Conservation (phyloP, 2,329 filamentous ascomycete genomes). For the Thielaviopsis euricoi region DNA sequence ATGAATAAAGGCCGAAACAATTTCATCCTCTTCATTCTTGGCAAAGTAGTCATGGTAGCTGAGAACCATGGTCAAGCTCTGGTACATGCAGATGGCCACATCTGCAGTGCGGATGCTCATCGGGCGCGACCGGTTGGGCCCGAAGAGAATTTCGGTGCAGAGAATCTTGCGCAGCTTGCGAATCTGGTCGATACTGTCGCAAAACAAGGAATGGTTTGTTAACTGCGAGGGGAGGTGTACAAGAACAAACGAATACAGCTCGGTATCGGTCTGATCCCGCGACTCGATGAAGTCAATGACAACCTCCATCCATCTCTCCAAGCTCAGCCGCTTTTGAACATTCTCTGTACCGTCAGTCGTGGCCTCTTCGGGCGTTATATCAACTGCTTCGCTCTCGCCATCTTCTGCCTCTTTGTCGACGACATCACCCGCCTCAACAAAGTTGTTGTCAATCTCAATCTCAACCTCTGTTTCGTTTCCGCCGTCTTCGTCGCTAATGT, state of each 20-base stretch:
- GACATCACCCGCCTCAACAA: constrained; percentile 9
- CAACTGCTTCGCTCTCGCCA: background rate
- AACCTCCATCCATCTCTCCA: constrained; percentile 59
- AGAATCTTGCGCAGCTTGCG: constrained; percentile 58
- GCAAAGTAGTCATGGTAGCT: constrained; percentile 79
- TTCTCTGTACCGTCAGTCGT: constrained; percentile 15
- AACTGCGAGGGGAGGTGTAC: constrained; percentile 77
- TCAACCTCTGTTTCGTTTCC: constrained; percentile 8
- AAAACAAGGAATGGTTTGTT: constrained; percentile 76
- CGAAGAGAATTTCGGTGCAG: constrained; percentile 28
- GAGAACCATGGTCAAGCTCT: constrained; percentile 71
- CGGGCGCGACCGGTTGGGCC: background rate
- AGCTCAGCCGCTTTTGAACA: constrained; percentile 31
- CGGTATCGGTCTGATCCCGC: constrained; percentile 49
- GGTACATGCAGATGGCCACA: constrained; percentile 75
- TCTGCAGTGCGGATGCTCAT: constrained; percentile 35
- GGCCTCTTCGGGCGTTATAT: constrained; percentile 12
- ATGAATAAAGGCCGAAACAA: constrained; percentile 71
- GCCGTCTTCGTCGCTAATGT: constrained; percentile 9
- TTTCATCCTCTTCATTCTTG: constrained; percentile 74
- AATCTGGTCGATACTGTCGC: constrained; percentile 55
- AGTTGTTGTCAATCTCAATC: constrained; percentile 6
- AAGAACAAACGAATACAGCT: constrained; percentile 79
- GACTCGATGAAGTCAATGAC: constrained; percentile 29
- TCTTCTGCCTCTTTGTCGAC: constrained; percentile 4